Conservation (phyloP, 768 basidiomycete genomes). For the Russula foetens region DNA sequence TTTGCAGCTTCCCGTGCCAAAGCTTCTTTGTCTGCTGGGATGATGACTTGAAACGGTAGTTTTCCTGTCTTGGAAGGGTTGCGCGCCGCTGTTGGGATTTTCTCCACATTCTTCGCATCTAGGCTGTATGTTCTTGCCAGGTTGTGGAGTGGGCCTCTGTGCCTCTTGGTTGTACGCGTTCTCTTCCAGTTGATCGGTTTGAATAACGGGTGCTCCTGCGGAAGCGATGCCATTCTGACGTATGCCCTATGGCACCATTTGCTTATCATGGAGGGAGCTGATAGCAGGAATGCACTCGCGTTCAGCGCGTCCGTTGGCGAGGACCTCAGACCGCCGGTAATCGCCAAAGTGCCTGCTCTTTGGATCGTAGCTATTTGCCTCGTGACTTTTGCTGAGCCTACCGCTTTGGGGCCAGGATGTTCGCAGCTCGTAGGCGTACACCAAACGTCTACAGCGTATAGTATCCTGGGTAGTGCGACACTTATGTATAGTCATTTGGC, state of each 20-base stretch:
- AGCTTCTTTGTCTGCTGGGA: neutral
- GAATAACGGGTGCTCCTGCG: neutral
- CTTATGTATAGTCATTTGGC: neutral
- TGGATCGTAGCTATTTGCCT: too few species aligned
- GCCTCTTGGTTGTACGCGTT: neutral
- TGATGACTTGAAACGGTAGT: neutral
- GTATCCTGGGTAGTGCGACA: neutral
- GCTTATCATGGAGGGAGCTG: neutral
- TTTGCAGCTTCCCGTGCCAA: neutral
- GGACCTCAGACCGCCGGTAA: too few species aligned
- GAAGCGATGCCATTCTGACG: neutral
- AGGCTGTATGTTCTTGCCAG: too few species aligned
- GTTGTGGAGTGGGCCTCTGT: neutral
- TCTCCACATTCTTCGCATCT: too few species aligned
- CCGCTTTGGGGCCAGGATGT: too few species aligned
- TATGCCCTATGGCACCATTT: neutral
- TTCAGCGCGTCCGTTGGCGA: neutral
- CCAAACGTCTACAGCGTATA: neutral
- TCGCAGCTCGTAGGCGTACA: neutral
- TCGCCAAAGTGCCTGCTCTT: too few species aligned
- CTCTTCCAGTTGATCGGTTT: too few species aligned
- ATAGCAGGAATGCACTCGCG: neutral
- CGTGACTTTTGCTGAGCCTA: too few species aligned
- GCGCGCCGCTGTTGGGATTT: too few species aligned
- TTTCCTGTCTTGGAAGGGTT: neutral